Base-by-base conservation (phyloP, 164 flowering plant genomes). In the Santalum album region DNA sequence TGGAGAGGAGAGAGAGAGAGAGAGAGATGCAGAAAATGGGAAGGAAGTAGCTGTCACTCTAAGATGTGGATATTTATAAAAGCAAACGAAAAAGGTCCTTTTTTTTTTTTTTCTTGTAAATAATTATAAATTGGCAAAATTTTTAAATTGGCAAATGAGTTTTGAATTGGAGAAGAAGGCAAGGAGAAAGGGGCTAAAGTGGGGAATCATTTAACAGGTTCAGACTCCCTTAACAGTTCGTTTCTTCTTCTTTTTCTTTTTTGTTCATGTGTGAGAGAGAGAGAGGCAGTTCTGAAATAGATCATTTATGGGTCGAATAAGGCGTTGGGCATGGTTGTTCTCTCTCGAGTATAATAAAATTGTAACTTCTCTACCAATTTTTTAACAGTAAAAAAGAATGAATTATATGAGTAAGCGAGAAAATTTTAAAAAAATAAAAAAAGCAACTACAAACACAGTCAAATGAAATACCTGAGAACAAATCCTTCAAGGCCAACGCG, bases 281-380 rank as follows among this genome's bases (percentile, higher is more conserved):
- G 42, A 36, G 43, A 36, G 55, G 51, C 38, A 47, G 36, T 55
- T 18, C 20, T 53, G 72, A 53, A 48, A 68, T 61, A 20, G 62
- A 64, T 51, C 19, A 55, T 55, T 68, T 56, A 65, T 64, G 65
- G 56, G 62, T 25, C 68, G 66, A 74, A 56, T 55, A 54, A 58
- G 69, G 68, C 69, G 53, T 55, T 63, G 45, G 69, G 44, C 57
- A 56, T 51, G 42, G 62, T 60, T 54, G 46, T 24, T 12, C 49
- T 61, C 54, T 12, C 49, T 61, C 54, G 26, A 55, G 50, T 17
- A 43, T 55, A 42, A 38, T 11, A 3, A 38, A 42, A 17, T 17
- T 17, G 45, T 17, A 42, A 42, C n/a, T n/a, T n/a, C n/a, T n/a
- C n/a, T n/a, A n/a, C n/a, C n/a, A n/a, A n/a, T n/a, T n/a, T n/a